phyloP scores from a whole-genome alignment of 495 filamentous ascomycete genomes.

The Cercophora newfieldiana region DNA sequence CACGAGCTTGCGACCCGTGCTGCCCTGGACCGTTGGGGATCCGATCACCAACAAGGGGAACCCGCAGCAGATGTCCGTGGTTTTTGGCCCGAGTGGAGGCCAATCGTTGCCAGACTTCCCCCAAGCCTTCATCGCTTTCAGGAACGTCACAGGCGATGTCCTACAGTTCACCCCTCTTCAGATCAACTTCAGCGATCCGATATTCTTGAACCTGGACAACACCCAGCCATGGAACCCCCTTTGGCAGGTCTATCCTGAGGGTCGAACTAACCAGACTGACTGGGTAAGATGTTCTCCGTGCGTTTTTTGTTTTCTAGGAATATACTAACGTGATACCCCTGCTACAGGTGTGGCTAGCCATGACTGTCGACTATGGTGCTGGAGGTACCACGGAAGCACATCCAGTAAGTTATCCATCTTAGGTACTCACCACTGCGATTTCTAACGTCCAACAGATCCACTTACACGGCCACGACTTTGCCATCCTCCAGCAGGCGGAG shows the following conservation, averaged over 20 bases:
- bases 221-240: slow-evolving; percentile 3
- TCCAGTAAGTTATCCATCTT: not conserved
- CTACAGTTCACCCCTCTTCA: slow-evolving; percentile 12
- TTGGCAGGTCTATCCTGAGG: slow-evolving; percentile 14
- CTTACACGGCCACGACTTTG: slow-evolving; percentile 62
- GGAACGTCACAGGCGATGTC: not conserved
- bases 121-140: not conserved
- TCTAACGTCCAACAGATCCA: slow-evolving; percentile 41
- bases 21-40: slow-evolving; percentile 23
- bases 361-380: slow-evolving; percentile 8
- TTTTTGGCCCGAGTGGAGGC: not conserved
- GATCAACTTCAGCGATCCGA: slow-evolving; percentile 21
- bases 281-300: slow-evolving; percentile 8
- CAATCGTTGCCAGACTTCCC: not conserved
- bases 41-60: slow-evolving; percentile 13
- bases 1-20: slow-evolving; percentile 24
- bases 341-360: not conserved
- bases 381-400: not conserved
- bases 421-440: not conserved
- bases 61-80: not conserved
- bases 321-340: no score
- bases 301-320: not conserved
- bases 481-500: slow-evolving; percentile 47
- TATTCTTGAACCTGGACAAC: slow-evolving; percentile 19
- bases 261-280: slow-evolving; percentile 3